phyloP scores from a whole-genome alignment of 805 yeast species.

The Suhomyces kilbournensis region DNA sequence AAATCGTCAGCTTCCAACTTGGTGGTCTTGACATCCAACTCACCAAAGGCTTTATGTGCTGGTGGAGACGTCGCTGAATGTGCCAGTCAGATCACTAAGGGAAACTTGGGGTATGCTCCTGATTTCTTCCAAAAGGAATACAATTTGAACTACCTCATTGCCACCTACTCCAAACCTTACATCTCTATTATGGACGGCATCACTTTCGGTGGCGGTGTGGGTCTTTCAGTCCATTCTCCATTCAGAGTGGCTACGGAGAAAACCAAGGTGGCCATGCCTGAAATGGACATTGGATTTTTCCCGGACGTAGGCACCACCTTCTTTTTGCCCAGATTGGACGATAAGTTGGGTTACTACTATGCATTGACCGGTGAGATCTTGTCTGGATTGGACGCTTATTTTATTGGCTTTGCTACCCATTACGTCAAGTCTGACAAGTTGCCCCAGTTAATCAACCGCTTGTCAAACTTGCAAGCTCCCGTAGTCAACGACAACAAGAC shows the following conservation, averaged over 20 bases:
- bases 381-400: constrained; percentile 74
- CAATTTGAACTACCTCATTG: constrained; percentile 70
- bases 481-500: constrained; percentile 28
- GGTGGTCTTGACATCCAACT: constrained; percentile 62
- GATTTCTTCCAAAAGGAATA: constrained; percentile 79
- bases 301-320: constrained; percentile 95
- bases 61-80: constrained; percentile 93
- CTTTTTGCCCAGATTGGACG: constrained; percentile 79
- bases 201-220: constrained; percentile 98
- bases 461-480: constrained; percentile 57
- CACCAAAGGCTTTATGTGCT: constrained; percentile 81
- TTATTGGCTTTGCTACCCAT: constrained; percentile 88
- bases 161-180: constrained; percentile 83
- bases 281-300: constrained; percentile 92
- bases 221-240: constrained; percentile 84
- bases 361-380: constrained; percentile 84
- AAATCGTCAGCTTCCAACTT: constrained; percentile 63
- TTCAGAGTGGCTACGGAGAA: constrained; percentile 91
- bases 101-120: constrained; percentile 47
- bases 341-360: constrained; percentile 77
- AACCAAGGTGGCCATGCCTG: constrained; percentile 96
- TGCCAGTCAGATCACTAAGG: constrained; percentile 55
- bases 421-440: constrained; percentile 69
- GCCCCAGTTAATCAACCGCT: constrained; percentile 58
- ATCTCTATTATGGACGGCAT: constrained; percentile 88